phyloP scores from a whole-genome alignment of 768 basidiomycete species.

The Cubamyces sp. region DNA sequence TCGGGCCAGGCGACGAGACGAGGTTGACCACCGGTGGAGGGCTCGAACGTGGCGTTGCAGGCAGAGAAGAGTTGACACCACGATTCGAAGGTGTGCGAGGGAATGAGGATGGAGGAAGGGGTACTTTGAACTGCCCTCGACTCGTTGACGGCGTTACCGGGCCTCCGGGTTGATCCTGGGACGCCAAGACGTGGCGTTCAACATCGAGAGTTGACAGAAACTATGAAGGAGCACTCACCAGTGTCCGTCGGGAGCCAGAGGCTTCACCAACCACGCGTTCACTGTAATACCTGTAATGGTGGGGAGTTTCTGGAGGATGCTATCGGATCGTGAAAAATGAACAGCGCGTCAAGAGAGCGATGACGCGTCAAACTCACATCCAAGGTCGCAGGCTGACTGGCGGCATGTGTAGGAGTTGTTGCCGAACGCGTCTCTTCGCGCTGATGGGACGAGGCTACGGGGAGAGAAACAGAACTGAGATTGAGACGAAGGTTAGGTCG shows the following conservation, averaged over 20 bases:
- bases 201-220: background rate
- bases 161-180: conserved; percentile 16
- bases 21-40: conserved; percentile 66
- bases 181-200: background rate
- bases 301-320: conserved; percentile 32
- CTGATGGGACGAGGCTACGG: conserved; percentile 29
- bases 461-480: background rate
- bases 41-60: conserved; percentile 65
- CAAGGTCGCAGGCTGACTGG: conserved; percentile 18
- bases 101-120: conserved; percentile 10
- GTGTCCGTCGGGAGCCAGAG: conserved; percentile 22
- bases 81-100: conserved; percentile 29
- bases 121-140: conserved; percentile 25
- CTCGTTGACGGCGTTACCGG: conserved; percentile 18
- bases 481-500: background rate
- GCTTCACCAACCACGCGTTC: conserved; percentile 35
- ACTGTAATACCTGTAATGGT: conserved; percentile 36
- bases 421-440: conserved; percentile 31
- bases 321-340: background rate
- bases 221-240: conserved; percentile 15
- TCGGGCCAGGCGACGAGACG: conserved; percentile 86
- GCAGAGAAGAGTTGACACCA: conserved; percentile 47
- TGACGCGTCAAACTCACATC: conserved; percentile 52
- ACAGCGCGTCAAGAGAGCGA: conserved; percentile 1
- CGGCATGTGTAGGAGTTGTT: conserved; percentile 8